Conservation (phyloP, 2,329 filamentous ascomycete genomes). For the Colletotrichum coccodes region DNA sequence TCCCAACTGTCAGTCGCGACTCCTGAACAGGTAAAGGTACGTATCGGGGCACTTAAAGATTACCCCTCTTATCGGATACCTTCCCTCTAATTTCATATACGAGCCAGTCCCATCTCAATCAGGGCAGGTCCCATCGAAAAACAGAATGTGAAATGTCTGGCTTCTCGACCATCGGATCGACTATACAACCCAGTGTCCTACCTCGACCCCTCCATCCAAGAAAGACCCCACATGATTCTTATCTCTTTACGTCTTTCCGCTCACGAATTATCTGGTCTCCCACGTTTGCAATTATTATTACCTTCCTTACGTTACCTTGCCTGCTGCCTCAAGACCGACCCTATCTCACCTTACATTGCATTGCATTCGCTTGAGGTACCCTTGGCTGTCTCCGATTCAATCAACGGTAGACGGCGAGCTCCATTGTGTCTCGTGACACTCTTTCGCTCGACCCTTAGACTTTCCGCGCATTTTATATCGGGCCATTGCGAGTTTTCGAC, state of each 20-base stretch:
- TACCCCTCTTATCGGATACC: neutral
- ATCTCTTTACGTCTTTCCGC: neutral
- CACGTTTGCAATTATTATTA: neutral
- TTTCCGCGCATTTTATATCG: constrained; percentile 8
- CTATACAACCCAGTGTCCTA: neutral
- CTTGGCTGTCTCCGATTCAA: neutral
- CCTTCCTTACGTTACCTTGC: neutral
- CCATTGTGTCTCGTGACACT: constrained; percentile 27
- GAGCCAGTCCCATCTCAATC: too few relatives aligned
- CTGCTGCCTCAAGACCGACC: neutral
- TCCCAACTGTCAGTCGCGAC: neutral
- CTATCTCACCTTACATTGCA: neutral
- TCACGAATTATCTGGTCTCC: neutral
- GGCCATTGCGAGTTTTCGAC: neutral
- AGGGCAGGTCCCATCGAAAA: too few relatives aligned
- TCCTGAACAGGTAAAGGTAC: neutral
- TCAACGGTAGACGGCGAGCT: constrained; percentile 26
- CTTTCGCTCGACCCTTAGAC: neutral
- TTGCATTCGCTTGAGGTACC: neutral
- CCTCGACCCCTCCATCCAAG: neutral
- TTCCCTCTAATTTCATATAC: neutral
- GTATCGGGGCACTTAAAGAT: neutral
- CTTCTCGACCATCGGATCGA: neutral
- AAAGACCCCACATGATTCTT: constrained; percentile 16
- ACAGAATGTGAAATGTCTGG: too few relatives aligned